Evolutionary conservation across 2,329 filamentous ascomycete species (phyloP).

Genomic region (Triangularia setosa): DNA sequence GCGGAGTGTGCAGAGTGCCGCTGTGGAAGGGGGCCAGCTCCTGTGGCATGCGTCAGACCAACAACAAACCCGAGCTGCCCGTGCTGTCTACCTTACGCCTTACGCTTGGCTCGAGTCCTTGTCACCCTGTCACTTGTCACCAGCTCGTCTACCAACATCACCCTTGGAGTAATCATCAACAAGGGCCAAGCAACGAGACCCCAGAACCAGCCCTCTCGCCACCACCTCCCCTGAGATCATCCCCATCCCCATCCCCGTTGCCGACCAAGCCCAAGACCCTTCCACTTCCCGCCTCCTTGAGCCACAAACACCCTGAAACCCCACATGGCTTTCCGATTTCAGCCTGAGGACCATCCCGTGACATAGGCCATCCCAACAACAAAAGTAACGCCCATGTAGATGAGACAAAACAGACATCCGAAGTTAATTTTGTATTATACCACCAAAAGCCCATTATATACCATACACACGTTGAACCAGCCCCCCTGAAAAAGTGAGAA

Average conservation of each 20-base stretch:
- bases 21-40: slow-evolving; percentile 1
- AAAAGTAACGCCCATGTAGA: neutral
- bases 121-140: neutral
- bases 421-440: slow-evolving; percentile 2
- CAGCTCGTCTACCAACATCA: neutral
- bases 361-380: neutral
- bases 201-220: neutral
- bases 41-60: slow-evolving; percentile 19
- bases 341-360: slow-evolving; percentile 15
- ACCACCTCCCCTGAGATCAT: neutral
- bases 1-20: slow-evolving; percentile 10
- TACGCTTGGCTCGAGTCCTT: neutral
- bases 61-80: slow-evolving; percentile 1
- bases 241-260: neutral
- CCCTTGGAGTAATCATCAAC: neutral
- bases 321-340: slow-evolving; percentile 21
- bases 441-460: slow-evolving; percentile 4
- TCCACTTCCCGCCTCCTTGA: slow-evolving; percentile 5
- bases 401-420: neutral
- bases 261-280: slow-evolving; percentile 1
- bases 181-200: neutral
- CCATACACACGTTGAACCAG: slow-evolving; percentile 9
- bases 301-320: slow-evolving; percentile 15
- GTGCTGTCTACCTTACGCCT: neutral
- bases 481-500: neutral